Percentiles rank a stretch among this genome's conserved stretches.
phyloP scores from a whole-genome alignment of 306 rosid species.

The Astragalus membranaceus region DNA sequence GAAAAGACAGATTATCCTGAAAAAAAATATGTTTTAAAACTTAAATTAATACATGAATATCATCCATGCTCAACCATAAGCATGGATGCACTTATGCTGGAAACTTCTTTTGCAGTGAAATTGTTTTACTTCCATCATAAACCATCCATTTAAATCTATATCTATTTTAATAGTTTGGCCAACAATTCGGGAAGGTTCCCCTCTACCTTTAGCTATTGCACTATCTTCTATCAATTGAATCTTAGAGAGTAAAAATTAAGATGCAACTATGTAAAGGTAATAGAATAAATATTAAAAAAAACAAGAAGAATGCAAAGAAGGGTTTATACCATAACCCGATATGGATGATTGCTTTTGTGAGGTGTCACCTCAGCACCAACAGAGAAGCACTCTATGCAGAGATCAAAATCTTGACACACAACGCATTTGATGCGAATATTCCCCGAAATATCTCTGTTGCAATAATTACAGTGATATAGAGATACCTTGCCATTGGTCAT shows the following conservation, averaged over 20 bases:
- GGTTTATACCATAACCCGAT: conserved; percentile 53
- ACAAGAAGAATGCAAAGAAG: background rate
- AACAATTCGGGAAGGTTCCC: background rate
- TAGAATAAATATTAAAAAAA: background rate
- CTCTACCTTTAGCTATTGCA: background rate
- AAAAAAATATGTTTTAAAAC: background rate
- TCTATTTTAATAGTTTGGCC: background rate
- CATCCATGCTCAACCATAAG: background rate
- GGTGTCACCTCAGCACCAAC: conserved; percentile 89
- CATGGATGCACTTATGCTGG: background rate
- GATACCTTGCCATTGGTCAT: conserved; percentile 61
- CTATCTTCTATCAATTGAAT: background rate
- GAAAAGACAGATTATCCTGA: conserved; percentile 89
- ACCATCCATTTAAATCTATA: background rate
- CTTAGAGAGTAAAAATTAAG: background rate
- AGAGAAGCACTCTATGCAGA: conserved; percentile 68
- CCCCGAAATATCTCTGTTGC: conserved; percentile 91
- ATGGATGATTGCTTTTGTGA: conserved; percentile 79
- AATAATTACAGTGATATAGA: conserved; percentile 85
- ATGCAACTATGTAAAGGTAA: background rate
- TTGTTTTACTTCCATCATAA: conserved; percentile 6
- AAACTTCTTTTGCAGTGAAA: background rate
- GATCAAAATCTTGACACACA: conserved; percentile 87
- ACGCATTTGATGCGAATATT: conserved; percentile 75
- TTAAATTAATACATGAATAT: background rate